Base-by-base conservation (phyloP, 306 rosid genomes). In the Castanea crenata region DNA sequence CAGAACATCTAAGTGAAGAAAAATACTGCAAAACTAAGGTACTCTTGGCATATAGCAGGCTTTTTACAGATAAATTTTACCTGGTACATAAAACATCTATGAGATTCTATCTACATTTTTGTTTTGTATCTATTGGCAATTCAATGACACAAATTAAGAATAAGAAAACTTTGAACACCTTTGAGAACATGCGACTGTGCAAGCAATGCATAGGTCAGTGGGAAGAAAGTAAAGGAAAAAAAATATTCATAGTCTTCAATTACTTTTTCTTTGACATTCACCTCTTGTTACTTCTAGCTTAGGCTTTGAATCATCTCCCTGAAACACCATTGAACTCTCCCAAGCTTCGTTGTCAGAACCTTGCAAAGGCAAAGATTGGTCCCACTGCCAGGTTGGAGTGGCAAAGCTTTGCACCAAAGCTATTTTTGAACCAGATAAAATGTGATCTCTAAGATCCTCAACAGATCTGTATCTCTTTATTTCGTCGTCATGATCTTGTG, bases 401-500 rank as follows among this genome's bases (percentile, higher is more conserved):
- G 70, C 75, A 56, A 85, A 61, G 70, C 69, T 80, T 21, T 64
- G 74, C 59, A 76, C 35, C 16, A 59, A 61, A 16, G 64, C 81
- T 20, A 80, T 67, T 61, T 73, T 71, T 10, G 84, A 54, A 59
- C 74, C 88, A 38, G 82, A 86, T 85, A 91, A 77, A 19, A 86
- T 78, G 68, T 69, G 76, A 12, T 86, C 92, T 38, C 65, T 32
- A 25, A 82, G 81, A 73, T 82, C 81, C 81, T 62, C 79, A 0
- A 49, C 51, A 27, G 94, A 80, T 86, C 63, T 84, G 27, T 74
- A 76, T 62, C 80, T 84, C 63, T 79, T 82, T 38, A 72, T 34
- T 69, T 77, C 88, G 20, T 84, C 89, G 25, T 81, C 85, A 18
- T 79, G 63, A 31, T 88, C 90, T 83, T 74, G 89, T 51, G 73